A percentile compares a stretch with the other conserved stretches of the same genome.
Conservation (phyloP, 2,329 filamentous ascomycete species). For the Trichoderma afroharzianum region DNA sequence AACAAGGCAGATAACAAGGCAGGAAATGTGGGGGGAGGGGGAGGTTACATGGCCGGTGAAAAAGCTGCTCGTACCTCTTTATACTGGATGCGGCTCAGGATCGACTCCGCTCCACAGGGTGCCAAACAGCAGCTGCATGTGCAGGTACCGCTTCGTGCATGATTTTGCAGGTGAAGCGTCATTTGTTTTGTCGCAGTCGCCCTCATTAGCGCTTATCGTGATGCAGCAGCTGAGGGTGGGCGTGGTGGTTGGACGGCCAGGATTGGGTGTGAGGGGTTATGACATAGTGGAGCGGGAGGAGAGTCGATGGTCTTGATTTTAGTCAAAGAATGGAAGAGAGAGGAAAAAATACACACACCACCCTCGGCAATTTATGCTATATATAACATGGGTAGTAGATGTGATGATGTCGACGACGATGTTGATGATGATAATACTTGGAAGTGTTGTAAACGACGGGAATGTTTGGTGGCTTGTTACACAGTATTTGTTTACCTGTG, state of each 20-base stretch:
- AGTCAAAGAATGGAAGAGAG: not conserved
- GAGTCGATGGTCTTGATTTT: not conserved
- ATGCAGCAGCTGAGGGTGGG: not conserved
- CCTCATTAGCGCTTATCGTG: slow-evolving; percentile 1
- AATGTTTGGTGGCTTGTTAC: too few relatives aligned
- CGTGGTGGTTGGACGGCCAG: not conserved
- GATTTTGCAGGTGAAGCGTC: not conserved
- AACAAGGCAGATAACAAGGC: not conserved
- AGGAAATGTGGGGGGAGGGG: not conserved
- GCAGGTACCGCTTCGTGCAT: not conserved
- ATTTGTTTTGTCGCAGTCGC: not conserved
- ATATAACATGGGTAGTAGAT: not conserved
- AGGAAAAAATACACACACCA: not conserved
- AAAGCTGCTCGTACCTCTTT: not conserved
- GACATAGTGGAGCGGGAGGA: not conserved
- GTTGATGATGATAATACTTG: too few relatives aligned
- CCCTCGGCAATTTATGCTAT: not conserved
- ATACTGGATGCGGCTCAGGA: slow-evolving; percentile 4
- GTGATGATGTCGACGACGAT: not conserved
- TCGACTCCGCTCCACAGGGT: slow-evolving; percentile 10
- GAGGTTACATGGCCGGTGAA: not conserved
- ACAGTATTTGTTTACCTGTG: too few relatives aligned
- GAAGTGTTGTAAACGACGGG: too few relatives aligned
- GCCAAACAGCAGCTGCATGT: slow-evolving; percentile 7
- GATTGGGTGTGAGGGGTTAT: not conserved